These are phyloP conservation scores for Casuarina equisetifolia DNA, from an alignment of 306 rosid genomes.

Conservation along the genomic window DNA sequence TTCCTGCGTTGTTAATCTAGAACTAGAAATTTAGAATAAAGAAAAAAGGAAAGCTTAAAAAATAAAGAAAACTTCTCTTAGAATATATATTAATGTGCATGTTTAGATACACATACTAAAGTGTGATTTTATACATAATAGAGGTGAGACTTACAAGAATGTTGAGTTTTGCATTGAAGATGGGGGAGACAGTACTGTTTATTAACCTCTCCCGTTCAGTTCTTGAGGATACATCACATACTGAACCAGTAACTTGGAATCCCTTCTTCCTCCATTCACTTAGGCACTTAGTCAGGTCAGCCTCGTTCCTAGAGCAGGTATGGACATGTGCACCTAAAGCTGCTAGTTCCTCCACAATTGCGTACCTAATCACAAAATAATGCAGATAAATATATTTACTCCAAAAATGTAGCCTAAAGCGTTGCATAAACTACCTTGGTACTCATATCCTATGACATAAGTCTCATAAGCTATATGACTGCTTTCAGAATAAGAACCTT, in stretches of 20 bases:
- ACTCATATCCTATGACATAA: no score
- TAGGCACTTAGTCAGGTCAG: constrained; percentile 21
- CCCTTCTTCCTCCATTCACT: constrained; percentile 30
- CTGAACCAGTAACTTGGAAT: constrained; percentile 23
- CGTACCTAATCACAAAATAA: constrained; percentile 12
- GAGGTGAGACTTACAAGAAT: constrained; percentile 18
- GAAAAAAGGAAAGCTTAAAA: not conserved
- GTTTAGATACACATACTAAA: no score
- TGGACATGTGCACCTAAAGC: constrained; percentile 35
- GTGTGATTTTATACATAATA: not conserved
- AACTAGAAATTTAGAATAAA: not conserved
- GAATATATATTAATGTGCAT: no score
- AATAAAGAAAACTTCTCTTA: not conserved
- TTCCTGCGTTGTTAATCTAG: not conserved
- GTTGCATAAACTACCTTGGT: no score
- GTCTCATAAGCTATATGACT: no score
- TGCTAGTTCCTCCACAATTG: constrained; percentile 35
- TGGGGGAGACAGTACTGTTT: not conserved
- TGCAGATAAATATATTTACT: no score
- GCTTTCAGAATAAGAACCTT: no score
- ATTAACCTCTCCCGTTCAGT: constrained; percentile 23
- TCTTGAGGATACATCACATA: not conserved
- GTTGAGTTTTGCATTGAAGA: constrained; percentile 26
- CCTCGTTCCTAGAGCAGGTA: constrained; percentile 27
- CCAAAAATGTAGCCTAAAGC: no score